These are phyloP conservation scores for Agarophyton chilense DNA, from an alignment of 23 red algal genomes.

Conservation along the genomic window DNA sequence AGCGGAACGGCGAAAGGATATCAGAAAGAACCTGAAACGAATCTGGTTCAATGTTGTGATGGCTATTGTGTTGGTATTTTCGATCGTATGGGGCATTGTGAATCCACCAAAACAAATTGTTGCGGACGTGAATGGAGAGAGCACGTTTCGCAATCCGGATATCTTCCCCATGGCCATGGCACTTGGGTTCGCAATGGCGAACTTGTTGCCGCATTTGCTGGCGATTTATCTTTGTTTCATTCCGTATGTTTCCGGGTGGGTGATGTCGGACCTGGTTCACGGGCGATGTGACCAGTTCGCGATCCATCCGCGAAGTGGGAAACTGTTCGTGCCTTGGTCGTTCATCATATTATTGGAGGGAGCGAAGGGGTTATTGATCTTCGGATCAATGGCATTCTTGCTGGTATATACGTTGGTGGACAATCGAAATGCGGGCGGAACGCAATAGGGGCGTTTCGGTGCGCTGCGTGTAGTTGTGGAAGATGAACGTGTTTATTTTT, in stretches of 20 bases:
- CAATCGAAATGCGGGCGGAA: neutral
- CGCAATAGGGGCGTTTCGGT: neutral
- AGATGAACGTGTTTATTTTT: neutral
- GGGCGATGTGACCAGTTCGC: constrained; percentile 73
- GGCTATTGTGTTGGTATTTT: constrained; percentile 34
- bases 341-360: constrained; percentile 51
- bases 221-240: constrained; percentile 73
- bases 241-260: constrained; percentile 65
- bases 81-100: constrained; percentile 59
- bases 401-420: constrained; percentile 1
- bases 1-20: constrained; percentile 31
- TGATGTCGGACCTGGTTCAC: constrained; percentile 72
- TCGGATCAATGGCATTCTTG: constrained; percentile 47
- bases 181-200: constrained; percentile 61
- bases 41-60: constrained; percentile 72
- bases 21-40: constrained; percentile 60
- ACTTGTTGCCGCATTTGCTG: constrained; percentile 53
- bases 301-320: constrained; percentile 54
- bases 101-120: constrained; percentile 16
- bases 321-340: constrained; percentile 68
- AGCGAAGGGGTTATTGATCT: constrained; percentile 42
- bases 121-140: constrained; percentile 15
- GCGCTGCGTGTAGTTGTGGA: neutral
- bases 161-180: constrained; percentile 66
- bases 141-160: neutral